A percentile compares a stretch with the other conserved stretches of the same genome.
phyloP scores from a whole-genome alignment of 352 stramenopile genomes.

The Blastocystis sp. region DNA sequence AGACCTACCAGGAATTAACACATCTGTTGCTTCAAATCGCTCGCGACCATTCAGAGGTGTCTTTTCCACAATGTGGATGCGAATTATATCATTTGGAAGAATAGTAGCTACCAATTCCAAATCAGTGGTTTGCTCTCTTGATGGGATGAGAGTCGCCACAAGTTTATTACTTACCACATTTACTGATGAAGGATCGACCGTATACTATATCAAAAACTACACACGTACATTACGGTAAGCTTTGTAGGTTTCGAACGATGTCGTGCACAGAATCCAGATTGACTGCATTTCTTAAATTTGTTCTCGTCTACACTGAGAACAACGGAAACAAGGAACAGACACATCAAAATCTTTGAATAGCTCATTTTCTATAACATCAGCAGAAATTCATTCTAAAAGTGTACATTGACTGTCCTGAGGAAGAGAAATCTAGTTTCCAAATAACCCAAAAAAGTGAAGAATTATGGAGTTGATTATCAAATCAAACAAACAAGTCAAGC shows the following conservation, averaged over 20 bases:
- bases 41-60: slow-evolving; percentile 11
- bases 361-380: slow-evolving; percentile 11
- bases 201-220: slow-evolving; percentile 62
- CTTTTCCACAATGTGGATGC: slow-evolving; percentile 3
- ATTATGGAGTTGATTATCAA: not conserved
- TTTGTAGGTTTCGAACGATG: slow-evolving; percentile 68
- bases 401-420: not conserved
- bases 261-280: slow-evolving; percentile 91
- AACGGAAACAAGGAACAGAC: slow-evolving; percentile 43
- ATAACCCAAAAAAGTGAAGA: not conserved
- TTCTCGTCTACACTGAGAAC: slow-evolving; percentile 81
- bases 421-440: not conserved
- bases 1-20: slow-evolving; percentile 14
- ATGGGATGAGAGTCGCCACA: not conserved
- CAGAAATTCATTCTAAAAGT: not conserved
- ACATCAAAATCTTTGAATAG: not conserved
- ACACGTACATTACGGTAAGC: slow-evolving; percentile 64
- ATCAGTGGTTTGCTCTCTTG: not conserved
- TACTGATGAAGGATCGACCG: slow-evolving; percentile 49
- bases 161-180: slow-evolving; percentile 19
- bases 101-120: slow-evolving; percentile 6
- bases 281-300: slow-evolving; percentile 93
- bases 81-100: slow-evolving; percentile 47
- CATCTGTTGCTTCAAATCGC: slow-evolving; percentile 22
- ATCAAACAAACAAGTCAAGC: not conserved